A percentile compares a stretch with the other conserved stretches of the same genome.
Evolutionary conservation across 495 filamentous ascomycete species (phyloP).

Genomic region (Aspergillus conjunctus): DNA sequence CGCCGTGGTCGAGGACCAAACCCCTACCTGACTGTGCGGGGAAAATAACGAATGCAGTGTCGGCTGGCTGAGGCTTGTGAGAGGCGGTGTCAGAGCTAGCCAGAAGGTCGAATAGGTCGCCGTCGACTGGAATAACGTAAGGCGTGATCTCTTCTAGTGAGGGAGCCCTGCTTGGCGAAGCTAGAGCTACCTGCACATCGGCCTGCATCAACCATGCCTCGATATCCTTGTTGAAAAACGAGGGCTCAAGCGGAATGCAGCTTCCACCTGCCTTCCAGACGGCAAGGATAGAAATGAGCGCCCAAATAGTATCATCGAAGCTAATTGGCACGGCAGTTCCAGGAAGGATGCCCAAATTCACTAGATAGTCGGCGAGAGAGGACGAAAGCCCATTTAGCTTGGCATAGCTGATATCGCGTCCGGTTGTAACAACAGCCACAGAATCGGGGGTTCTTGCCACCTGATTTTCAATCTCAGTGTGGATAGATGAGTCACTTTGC

Average conservation of each 20-base stretch:
- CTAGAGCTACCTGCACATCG: slow-evolving; percentile 1
- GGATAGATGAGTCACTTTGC: background rate
- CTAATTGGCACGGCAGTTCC: background rate
- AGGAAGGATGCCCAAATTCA: slow-evolving; percentile 4
- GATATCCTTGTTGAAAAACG: background rate
- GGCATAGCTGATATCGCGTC: slow-evolving; percentile 5
- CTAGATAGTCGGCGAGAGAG: background rate
- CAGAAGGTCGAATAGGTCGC: background rate
- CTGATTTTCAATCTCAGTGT: slow-evolving; percentile 4
- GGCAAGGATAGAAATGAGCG: background rate
- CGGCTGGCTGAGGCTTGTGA: slow-evolving; percentile 24
- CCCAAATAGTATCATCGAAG: slow-evolving; percentile 2
- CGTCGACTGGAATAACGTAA: slow-evolving; percentile 3
- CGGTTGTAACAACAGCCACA: background rate
- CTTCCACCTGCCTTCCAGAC: slow-evolving; percentile 7
- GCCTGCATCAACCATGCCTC: slow-evolving; percentile 3
- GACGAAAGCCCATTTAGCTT: background rate
- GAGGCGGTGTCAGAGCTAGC: background rate
- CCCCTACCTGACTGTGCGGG: slow-evolving; percentile 50
- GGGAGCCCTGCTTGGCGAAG: background rate
- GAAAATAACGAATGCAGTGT: slow-evolving; percentile 55
- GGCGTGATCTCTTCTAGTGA: background rate
- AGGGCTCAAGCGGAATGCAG: background rate
- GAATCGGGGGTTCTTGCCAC: background rate
- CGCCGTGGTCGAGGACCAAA: slow-evolving; percentile 40